phyloP scores from a whole-genome alignment of 306 rosid genomes.

The Psophocarpus tetragonolobus region DNA sequence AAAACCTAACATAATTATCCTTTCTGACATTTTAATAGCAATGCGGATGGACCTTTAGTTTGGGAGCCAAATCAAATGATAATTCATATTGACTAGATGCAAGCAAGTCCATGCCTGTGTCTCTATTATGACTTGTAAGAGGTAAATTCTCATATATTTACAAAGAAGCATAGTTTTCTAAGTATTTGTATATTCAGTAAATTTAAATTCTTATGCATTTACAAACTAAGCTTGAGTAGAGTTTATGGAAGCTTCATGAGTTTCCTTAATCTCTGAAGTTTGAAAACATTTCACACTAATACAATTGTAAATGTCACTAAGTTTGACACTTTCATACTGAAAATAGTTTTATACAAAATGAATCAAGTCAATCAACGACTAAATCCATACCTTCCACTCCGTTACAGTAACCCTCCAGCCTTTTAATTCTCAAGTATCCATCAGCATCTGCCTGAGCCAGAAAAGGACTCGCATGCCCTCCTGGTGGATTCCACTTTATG shows the following conservation, averaged over 20 bases:
- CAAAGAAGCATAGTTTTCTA: background rate
- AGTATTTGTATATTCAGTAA: background rate
- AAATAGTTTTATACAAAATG: background rate
- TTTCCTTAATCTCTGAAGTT: background rate
- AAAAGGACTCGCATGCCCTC: conserved; percentile 47
- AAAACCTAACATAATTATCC: background rate
- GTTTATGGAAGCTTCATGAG: background rate
- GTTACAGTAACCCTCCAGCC: conserved; percentile 42
- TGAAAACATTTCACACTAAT: conserved; percentile 48
- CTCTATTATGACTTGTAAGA: background rate
- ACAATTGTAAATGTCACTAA: background rate
- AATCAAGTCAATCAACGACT: conserved; percentile 66
- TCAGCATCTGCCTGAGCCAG: conserved; percentile 85
- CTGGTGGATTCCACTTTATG: conserved; percentile 77
- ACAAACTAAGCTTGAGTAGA: background rate
- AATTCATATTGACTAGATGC: background rate
- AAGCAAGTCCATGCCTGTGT: background rate
- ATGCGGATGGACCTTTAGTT: background rate
- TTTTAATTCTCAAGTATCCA: conserved; percentile 72
- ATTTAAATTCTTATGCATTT: background rate
- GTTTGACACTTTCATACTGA: conserved; percentile 3
- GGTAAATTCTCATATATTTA: background rate
- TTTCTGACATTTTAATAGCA: background rate
- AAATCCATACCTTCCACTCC: conserved; percentile 55
- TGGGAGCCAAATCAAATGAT: background rate